phyloP scores from a whole-genome alignment of 2,329 filamentous ascomycete species.

The Xylariaceae sp. region DNA sequence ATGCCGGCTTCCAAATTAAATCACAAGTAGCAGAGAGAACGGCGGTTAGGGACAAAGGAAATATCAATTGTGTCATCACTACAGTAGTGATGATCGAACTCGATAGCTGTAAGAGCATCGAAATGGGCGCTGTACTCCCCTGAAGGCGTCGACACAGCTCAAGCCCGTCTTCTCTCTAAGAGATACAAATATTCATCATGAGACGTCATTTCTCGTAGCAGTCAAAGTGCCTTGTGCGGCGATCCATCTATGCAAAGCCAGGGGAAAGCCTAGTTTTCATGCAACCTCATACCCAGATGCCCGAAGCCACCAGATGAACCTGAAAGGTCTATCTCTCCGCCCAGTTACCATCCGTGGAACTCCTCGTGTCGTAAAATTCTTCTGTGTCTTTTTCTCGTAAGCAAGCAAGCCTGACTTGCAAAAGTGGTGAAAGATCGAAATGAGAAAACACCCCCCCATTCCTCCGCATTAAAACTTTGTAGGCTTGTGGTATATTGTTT shows the following conservation, averaged over 20 bases:
- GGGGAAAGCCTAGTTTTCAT: constrained; percentile 12
- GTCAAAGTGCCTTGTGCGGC: constrained; percentile 5
- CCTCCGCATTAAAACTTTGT: constrained; percentile 12
- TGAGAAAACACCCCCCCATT: constrained; percentile 4
- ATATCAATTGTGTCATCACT: too few relatives aligned
- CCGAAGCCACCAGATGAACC: constrained; percentile 1
- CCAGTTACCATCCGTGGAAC: constrained; percentile 1
- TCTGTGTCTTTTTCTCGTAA: constrained; percentile 1
- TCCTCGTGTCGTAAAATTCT: too few relatives aligned
- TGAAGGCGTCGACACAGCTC: constrained; percentile 4
- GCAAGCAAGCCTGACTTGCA: constrained; percentile 8
- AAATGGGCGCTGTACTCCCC: too few relatives aligned
- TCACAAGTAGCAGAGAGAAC: too few relatives aligned
- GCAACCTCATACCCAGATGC: constrained; percentile 8
- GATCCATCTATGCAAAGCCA: constrained; percentile 15
- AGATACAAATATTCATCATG: constrained; percentile 9
- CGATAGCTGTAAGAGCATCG: too few relatives aligned
- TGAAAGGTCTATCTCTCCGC: constrained; percentile 4
- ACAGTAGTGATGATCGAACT: too few relatives aligned
- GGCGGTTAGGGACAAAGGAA: too few relatives aligned
- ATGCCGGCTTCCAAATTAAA: too few relatives aligned
- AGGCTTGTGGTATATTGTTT: constrained; percentile 7
- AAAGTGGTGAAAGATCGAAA: constrained; percentile 10
- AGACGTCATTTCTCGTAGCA: constrained; percentile 12
- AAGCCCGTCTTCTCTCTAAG: constrained; percentile 8